Base-by-base conservation (phyloP, 1,139 yeast genomes). In the Suhomyces choctaworum region DNA sequence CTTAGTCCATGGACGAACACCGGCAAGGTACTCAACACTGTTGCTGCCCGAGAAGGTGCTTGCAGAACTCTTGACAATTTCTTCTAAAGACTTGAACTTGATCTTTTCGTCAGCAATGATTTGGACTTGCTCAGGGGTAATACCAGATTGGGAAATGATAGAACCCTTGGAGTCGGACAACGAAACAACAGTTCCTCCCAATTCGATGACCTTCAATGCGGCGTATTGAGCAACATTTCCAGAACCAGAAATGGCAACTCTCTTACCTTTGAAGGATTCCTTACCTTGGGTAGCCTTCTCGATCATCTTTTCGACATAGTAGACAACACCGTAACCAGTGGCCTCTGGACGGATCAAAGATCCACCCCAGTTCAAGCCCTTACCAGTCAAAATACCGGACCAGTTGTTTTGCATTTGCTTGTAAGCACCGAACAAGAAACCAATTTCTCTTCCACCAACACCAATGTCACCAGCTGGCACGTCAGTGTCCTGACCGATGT, bases 211-310 rank as follows among this genome's bases (percentile, higher is more conserved):
- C 80, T 92, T 92, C 65, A 90, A 79, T 40, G 97, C 98, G 58
- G 98, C 98, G 71, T 78, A 92, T 76, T 92, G 98, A 44, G 98
- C 98, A 64, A 92, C 98, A 70, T 92, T 92, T 73, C 98, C 98
- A 48, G 96, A 82, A 64, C 98, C 98, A 41, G 97, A 89, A 59
- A 92, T 80, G 58, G 96, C 94, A 51, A 92, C 97, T 61, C 85
- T 80, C 79, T 92, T 92, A 65, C 96, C 97, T 51, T 76, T 66
- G 72, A 92, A 85, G 42, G 89, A 63, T 73, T 89, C 96, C 69
- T 82, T 80, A 64, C 96, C 96, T 50, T 76, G 65, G 47, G 95
- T 74, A 47, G 96, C 96, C 66, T 81, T 82, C 72, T 88, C 94
- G 67, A 92, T 88, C 97, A 90, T 92, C 73, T 90, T 88, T 72